Percentiles rank a stretch among this genome's conserved stretches.
Conservation (phyloP, 116 monocot species). For the Posidonia oceanica region DNA sequence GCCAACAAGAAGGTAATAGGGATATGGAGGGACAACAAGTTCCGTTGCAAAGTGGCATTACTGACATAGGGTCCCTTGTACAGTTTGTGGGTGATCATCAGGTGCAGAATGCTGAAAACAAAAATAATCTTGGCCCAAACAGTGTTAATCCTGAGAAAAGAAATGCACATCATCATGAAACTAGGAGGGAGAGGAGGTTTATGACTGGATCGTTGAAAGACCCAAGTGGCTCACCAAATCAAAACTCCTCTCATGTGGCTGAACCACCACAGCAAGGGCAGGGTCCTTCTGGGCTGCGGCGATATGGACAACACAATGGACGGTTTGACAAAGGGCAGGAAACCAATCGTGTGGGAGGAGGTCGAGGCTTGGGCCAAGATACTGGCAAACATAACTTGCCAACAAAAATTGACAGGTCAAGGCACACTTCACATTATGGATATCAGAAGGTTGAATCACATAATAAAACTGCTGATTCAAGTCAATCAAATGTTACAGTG, state of each 20-base stretch:
- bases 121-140: not conserved
- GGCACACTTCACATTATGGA: conserved; percentile 2
- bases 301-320: conserved; percentile 12
- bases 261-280: conserved; percentile 8
- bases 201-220: conserved; percentile 4
- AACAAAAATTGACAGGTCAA: conserved; percentile 17
- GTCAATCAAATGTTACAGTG: conserved; percentile 5
- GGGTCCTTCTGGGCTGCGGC: conserved; percentile 5
- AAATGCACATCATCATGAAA: conserved; percentile 11
- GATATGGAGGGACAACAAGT: conserved; percentile 17
- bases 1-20: conserved; percentile 12
- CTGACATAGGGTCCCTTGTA: conserved; percentile 1
- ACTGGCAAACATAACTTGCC: conserved; percentile 12
- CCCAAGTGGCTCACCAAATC: not conserved
- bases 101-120: conserved; percentile 5
- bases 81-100: conserved; percentile 5
- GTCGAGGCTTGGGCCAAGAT: conserved; percentile 13
- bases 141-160: conserved; percentile 4
- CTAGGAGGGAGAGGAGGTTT: conserved; percentile 7
- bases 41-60: conserved; percentile 8
- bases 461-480: conserved; percentile 21
- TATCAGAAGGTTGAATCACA: conserved; percentile 34
- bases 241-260: conserved; percentile 1
- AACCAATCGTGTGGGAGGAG: conserved; percentile 10
- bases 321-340: conserved; percentile 22